phyloP scores from a whole-genome alignment of 176 grass and related monocot species.

The Aegilops longissima region DNA sequence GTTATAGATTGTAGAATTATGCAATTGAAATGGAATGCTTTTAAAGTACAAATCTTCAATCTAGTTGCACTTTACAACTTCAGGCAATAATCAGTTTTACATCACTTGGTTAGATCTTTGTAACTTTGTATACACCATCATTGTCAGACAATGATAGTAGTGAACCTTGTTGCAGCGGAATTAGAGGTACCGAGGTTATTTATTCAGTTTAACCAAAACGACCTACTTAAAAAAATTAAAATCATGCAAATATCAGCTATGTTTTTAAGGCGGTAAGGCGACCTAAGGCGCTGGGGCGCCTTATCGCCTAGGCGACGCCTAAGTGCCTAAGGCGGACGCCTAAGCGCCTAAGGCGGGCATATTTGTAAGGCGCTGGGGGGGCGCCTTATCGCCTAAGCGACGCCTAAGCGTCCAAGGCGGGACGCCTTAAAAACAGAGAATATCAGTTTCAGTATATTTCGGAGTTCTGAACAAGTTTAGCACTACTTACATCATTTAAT shows the following conservation, averaged over 20 bases:
- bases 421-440: not conserved
- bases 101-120: not conserved
- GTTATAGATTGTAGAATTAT: not conserved
- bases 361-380: too few relatives aligned
- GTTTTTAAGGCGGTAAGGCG: too few relatives aligned
- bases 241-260: not conserved
- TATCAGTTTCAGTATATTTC: constrained; percentile 3
- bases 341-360: too few relatives aligned
- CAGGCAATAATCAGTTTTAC: not conserved
- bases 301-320: too few relatives aligned
- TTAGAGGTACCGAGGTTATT: not conserved
- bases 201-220: constrained; percentile 5
- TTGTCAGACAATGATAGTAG: constrained; percentile 5
- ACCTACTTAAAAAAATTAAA: not conserved
- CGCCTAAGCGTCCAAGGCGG: too few relatives aligned
- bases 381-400: too few relatives aligned
- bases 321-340: too few relatives aligned
- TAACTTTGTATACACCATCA: not conserved
- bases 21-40: not conserved
- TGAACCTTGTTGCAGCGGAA: not conserved
- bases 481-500: not conserved
- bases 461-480: constrained; percentile 24
- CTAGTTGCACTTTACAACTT: constrained; percentile 21
- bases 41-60: constrained; percentile 3
- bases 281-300: too few relatives aligned